Evolutionary conservation across 306 rosid genomes (phyloP).

Genomic region (Cicer chorassanicum): DNA sequence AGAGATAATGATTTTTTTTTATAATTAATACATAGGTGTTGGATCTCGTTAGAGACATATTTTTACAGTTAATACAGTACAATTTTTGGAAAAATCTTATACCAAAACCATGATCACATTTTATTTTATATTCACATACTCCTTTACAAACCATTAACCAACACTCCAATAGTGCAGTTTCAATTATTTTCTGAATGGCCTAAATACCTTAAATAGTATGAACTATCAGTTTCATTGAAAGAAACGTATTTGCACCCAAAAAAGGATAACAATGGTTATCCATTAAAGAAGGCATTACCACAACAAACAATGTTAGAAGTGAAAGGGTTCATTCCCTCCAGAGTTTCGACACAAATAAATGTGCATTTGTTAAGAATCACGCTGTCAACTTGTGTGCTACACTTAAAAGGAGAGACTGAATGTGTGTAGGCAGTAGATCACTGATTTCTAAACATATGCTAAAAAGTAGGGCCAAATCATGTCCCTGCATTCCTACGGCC

Average conservation of each 20-base stretch:
- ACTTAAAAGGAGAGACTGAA: no score
- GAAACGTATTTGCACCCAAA: not conserved
- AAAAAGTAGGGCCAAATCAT: slow-evolving; percentile 43
- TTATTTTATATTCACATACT: not conserved
- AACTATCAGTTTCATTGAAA: not conserved
- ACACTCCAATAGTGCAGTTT: not conserved
- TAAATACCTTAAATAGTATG: not conserved
- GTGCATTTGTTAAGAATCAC: no score
- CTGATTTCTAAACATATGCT: no score
- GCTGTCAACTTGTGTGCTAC: no score
- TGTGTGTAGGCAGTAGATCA: no score
- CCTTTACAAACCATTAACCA: not conserved
- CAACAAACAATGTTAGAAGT: slow-evolving; percentile 16
- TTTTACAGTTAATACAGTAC: no score
- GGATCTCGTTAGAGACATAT: no score
- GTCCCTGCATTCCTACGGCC: slow-evolving; percentile 85
- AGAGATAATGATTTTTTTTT: no score
- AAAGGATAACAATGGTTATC: not conserved
- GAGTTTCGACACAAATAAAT: slow-evolving; percentile 2
- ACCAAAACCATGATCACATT: no score
- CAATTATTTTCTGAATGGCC: not conserved
- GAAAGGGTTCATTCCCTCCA: no score
- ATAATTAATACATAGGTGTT: no score
- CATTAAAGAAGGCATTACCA: not conserved
- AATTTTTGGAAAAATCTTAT: no score